Evolutionary conservation across 345 rosid species (phyloP), one percentile per base, ranked within the genome.

Genomic region (Conringia planisiliqua): DNA sequence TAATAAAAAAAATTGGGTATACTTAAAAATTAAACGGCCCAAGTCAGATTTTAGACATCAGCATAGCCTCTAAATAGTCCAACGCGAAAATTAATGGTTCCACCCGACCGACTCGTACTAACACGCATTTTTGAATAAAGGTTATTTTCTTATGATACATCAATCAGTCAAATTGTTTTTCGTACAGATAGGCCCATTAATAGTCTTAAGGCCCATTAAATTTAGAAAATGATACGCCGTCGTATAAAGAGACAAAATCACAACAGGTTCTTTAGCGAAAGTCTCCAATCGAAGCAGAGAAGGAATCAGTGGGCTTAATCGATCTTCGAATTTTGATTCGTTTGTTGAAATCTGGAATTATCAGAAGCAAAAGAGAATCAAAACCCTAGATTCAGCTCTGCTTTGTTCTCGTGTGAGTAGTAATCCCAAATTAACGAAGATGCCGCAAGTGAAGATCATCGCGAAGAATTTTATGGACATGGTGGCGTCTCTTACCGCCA

Each of bases 401-500:
- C 2, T 10, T 30, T 6, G 0, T 32, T 6, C 0, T 32, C n/a
- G 17, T 29, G 62, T 5, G 54, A 70, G 74, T 18, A 58, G 38
- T 22, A 43, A 68, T 10, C n/a, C 39, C 26, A 1, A 32, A 51
- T 63, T 35, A 1, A 36, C 60, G 26, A 78, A 83, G 74, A 93
- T 94, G 96, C 97, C 97, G 47, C 90, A 89, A 44, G 95, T 94
- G 64, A 91, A 82, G 87, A 89, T 94, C 32, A 88, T 89, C 26
- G 86, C 96, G 1, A 94, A 85, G 81, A 89, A 86, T 80, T 94
- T 91, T 78, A 91, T 91, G 98, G 97, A 89, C 82, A 94, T 94
- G 98, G 98, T 94, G 83, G 91, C 97, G 14, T 82, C 97, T 35
- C 70, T 94, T 70, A 89, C 97, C 0, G 87, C 93, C 76, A 85